phyloP scores from a whole-genome alignment of 306 rosid species.

The Medicago lupulina region DNA sequence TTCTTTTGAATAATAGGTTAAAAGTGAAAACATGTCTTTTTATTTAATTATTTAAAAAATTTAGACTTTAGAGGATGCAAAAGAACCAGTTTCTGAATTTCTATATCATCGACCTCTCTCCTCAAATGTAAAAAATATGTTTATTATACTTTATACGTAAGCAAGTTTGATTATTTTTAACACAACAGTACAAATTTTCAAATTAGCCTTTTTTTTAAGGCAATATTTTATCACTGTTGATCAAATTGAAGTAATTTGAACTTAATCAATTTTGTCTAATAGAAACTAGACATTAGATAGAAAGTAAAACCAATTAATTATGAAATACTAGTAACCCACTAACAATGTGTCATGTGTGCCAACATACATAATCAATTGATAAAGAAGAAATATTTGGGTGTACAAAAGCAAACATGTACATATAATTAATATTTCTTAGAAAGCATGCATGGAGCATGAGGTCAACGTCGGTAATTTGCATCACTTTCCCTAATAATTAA shows the following conservation, averaged over 20 bases:
- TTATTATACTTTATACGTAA: not conserved
- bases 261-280: not conserved
- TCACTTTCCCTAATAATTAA: not conserved
- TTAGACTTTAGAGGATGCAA: not conserved
- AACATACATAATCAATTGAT: not conserved
- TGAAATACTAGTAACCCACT: no score
- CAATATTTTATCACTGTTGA: no score
- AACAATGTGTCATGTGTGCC: not conserved
- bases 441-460: not conserved
- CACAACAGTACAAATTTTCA: not conserved
- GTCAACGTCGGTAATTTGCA: not conserved
- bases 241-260: not conserved
- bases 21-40: not conserved
- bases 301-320: no score
- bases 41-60: not conserved
- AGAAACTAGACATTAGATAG: no score
- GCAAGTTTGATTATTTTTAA: not conserved
- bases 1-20: conserved; percentile 2
- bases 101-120: not conserved
- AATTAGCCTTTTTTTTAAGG: no score
- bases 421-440: not conserved
- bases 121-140: not conserved
- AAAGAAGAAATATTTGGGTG: not conserved
- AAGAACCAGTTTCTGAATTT: not conserved
- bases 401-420: not conserved